A percentile compares a stretch with the other conserved stretches of the same genome.
phyloP scores from a whole-genome alignment of 2,329 filamentous ascomycete species.

The Sporothrix luriei region DNA sequence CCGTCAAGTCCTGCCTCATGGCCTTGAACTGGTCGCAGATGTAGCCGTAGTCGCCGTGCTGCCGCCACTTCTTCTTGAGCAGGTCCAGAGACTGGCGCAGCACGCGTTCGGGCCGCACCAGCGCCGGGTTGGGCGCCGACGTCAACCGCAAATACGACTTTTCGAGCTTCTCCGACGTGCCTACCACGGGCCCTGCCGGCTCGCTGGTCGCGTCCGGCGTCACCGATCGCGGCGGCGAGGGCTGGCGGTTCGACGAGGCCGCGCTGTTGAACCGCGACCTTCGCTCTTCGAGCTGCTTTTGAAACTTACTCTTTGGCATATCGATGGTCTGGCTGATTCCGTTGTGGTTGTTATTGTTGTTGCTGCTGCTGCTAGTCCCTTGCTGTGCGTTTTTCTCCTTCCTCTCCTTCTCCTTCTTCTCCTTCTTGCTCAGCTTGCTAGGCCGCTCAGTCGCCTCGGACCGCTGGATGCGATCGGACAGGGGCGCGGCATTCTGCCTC shows the following conservation, averaged over 20 bases:
- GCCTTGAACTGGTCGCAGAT: conserved; percentile 99
- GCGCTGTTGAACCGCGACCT: conserved; percentile 79
- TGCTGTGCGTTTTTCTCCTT: conserved; percentile 21
- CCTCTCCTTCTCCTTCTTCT: conserved; percentile 33
- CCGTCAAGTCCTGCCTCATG: conserved; percentile 93
- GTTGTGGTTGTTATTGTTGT: conserved; percentile 9
- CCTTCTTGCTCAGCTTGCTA: conserved; percentile 32
- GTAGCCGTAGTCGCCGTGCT: conserved; percentile 92
- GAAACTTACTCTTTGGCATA: conserved; percentile 74
- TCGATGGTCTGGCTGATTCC: conserved; percentile 40
- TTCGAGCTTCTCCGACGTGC: conserved; percentile 80
- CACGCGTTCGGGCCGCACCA: conserved; percentile 80
- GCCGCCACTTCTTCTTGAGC: conserved; percentile 91
- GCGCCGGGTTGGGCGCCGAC: conserved; percentile 81
- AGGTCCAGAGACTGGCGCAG: conserved; percentile 83
- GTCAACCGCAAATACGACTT: conserved; percentile 96
- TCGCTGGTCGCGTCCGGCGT: conserved; percentile 46
- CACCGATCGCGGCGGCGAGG: conserved; percentile 51
- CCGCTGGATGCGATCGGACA: conserved; percentile 73
- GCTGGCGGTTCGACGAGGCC: not conserved
- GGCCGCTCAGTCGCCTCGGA: conserved; percentile 47
- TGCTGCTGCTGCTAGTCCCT: conserved; percentile 1
- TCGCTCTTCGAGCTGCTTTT: conserved; percentile 83
- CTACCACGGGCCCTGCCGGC: conserved; percentile 74
- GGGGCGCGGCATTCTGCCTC: conserved; percentile 63